Conservation (phyloP, 164 flowering plant genomes). For the Platanus orientalis region DNA sequence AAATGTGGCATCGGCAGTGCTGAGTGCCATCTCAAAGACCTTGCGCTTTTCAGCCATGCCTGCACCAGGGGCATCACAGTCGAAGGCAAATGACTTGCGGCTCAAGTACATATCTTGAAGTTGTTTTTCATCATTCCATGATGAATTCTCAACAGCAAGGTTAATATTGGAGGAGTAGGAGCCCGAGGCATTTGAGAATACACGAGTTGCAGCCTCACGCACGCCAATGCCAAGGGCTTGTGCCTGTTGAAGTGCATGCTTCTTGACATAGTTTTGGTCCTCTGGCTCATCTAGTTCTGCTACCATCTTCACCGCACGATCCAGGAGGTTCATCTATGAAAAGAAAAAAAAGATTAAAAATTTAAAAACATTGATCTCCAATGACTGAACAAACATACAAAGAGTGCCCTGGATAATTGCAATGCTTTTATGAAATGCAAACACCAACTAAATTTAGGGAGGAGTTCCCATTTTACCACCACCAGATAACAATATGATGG, state of each 20-base stretch:
- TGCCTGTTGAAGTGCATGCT: conserved; percentile 91
- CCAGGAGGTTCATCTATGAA: conserved; percentile 92
- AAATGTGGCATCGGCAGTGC: conserved; percentile 98
- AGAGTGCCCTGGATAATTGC: too few relatives aligned
- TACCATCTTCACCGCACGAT: conserved; percentile 96
- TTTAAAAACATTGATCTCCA: background rate
- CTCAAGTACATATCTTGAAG: conserved; percentile 99
- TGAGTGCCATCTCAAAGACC: conserved; percentile 92
- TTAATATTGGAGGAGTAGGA: conserved; percentile 95
- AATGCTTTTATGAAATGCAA: background rate
- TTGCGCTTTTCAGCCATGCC: conserved; percentile 92
- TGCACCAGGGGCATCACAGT: conserved; percentile 87
- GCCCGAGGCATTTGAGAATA: conserved; percentile 97
- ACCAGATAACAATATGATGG: background rate
- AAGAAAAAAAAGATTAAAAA: background rate
- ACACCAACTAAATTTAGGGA: background rate
- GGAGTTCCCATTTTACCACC: background rate
- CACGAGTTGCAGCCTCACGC: conserved; percentile 88
- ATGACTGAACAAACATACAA: too few relatives aligned
- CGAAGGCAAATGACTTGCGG: conserved; percentile 94
- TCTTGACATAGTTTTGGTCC: conserved; percentile 82
- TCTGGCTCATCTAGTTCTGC: conserved; percentile 96
- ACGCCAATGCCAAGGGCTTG: conserved; percentile 58
- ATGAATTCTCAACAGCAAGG: conserved; percentile 96
- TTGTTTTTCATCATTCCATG: conserved; percentile 99